These are phyloP conservation scores for Mycena galericulata DNA, from an alignment of 768 basidiomycete species.

Conservation along the genomic window DNA sequence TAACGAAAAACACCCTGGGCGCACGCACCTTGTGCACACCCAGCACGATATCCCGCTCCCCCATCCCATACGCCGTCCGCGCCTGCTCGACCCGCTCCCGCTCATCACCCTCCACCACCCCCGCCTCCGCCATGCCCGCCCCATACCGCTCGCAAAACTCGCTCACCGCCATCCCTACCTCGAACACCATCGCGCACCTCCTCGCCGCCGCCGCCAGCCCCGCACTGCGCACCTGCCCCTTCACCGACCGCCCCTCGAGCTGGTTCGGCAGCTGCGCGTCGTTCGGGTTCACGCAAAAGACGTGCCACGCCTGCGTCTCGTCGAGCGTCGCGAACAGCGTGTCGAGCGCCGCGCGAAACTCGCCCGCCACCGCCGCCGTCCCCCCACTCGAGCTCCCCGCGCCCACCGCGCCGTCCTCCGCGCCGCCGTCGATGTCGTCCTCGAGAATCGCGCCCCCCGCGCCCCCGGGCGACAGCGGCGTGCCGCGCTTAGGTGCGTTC, in stretches of 20 bases:
- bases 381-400: conserved; percentile 38
- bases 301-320: conserved; percentile 91
- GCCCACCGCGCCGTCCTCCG: conserved; percentile 44
- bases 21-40: conserved; percentile 84
- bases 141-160: conserved; percentile 91
- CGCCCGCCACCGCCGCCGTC: conserved; percentile 73
- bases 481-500: conserved; percentile 73
- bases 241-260: conserved; percentile 90
- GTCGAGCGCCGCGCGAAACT: conserved; percentile 88
- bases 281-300: conserved; percentile 95
- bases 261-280: conserved; percentile 96
- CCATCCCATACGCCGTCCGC: conserved; percentile 64
- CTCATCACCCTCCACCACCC: conserved; percentile 70
- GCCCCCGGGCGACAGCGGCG: conserved; percentile 60
- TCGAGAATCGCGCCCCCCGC: conserved; percentile 58
- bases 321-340: conserved; percentile 89
- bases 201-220: conserved; percentile 85
- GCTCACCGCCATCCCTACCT: conserved; percentile 85
- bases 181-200: conserved; percentile 74
- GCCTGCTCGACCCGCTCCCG: conserved; percentile 72
- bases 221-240: conserved; percentile 88
- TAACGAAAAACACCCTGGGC: background rate
- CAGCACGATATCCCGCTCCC: conserved; percentile 80
- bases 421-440: conserved; percentile 67
- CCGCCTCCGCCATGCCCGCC: conserved; percentile 68